Evolutionary conservation across 805 yeast species (phyloP).

Genomic region (Yarrowia porcina): DNA sequence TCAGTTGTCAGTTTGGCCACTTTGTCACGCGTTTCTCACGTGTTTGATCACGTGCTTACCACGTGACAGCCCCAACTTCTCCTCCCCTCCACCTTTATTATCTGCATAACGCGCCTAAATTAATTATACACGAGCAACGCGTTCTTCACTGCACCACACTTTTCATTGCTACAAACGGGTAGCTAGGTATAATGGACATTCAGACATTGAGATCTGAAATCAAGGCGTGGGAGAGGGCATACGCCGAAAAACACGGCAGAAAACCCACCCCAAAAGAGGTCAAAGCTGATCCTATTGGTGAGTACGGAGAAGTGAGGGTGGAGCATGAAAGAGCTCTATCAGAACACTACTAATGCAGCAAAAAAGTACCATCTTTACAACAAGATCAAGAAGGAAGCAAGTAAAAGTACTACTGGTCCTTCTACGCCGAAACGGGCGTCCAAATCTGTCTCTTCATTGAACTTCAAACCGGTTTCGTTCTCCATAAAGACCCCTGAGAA

Average conservation of each 20-base stretch:
- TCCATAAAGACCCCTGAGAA: background rate
- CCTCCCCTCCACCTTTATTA: background rate
- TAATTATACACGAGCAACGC: conserved; percentile 8
- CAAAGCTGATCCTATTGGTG: conserved; percentile 38
- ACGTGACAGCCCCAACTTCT: background rate
- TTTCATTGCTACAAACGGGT: background rate
- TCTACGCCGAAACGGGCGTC: background rate
- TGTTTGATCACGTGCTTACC: too few species aligned
- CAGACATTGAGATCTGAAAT: conserved; percentile 43
- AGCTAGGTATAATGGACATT: background rate
- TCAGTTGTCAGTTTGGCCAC: too few species aligned
- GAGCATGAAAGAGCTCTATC: background rate
- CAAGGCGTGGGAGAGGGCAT: conserved; percentile 56
- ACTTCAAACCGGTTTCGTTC: conserved; percentile 7
- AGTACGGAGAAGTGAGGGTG: background rate
- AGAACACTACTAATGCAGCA: background rate
- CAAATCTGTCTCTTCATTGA: background rate
- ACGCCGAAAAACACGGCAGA: conserved; percentile 42
- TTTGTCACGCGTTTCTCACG: too few species aligned
- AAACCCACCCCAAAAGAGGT: conserved; percentile 51
- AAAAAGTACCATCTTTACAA: conserved; percentile 17
- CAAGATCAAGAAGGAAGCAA: background rate
- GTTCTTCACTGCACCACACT: background rate
- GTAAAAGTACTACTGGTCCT: background rate
- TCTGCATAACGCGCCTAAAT: conserved; percentile 10